Evolutionary conservation across 768 basidiomycete species (phyloP), one percentile per base, ranked within the genome.

Genomic region (Rossbeevera mucosa): DNA sequence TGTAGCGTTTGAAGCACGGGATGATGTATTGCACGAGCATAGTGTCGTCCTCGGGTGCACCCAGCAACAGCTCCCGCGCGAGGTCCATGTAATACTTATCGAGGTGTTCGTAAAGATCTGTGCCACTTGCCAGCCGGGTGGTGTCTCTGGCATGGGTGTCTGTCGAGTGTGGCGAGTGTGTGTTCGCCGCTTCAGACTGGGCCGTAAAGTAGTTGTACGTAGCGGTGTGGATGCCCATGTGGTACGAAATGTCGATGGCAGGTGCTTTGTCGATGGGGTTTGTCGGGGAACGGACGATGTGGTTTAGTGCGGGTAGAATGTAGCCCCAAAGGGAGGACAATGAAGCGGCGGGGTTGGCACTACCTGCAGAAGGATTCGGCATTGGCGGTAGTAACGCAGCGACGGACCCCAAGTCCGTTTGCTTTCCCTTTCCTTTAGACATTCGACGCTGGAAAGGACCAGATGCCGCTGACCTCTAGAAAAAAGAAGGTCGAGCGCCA

Each of bases 221-320:
- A n/a, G 86, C 85, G 18, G 87, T 86, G 67, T 89, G 86, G 36
- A 89, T 83, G 53, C 86, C 85, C 64, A 85, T 81, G 62, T 88
- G 86, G 58, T 86, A 85, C 24, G 72, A 77, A 51, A 85, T 76
- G 57, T 88, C 87, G 59, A 89, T 81, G 12, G 83, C 72, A 30
- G 88, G 87, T 6, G 85, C 81, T 64, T 85, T 87, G 56, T 73
- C 68, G 47, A 73, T 58, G 56, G 76, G 73, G 63, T 84, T 82
- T 26, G 80, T 78, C 25, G 85, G 78, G n/a, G 80, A 80, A 57
- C 83, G 83, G 52, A 89, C 73, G 64, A 89, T 88, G 65, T 89
- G 86, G 63, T 88, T 82, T 33, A 89, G 71, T 22, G 87, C 87
- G 28, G 88, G 88, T 47, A 82, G 74, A 26, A 89, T 69, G 68